Percentiles rank a stretch among this genome's conserved stretches.
phyloP scores from a whole-genome alignment of 2,329 filamentous ascomycete genomes.

The Sporothrix globosa region DNA sequence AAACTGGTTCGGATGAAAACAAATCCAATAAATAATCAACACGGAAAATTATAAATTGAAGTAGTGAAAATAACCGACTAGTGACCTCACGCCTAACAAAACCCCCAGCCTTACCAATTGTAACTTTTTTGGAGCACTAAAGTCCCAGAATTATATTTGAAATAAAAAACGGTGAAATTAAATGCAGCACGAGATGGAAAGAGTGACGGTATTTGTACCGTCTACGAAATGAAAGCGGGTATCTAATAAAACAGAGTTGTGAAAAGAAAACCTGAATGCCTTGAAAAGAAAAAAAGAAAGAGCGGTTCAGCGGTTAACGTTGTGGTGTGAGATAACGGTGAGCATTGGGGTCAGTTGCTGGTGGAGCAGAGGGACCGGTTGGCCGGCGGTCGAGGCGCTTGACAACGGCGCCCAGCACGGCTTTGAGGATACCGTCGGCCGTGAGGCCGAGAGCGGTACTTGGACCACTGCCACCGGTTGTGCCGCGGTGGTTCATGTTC shows the following conservation, averaged over 20 bases:
- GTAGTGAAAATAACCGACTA: background rate
- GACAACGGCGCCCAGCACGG: slow-evolving; percentile 77
- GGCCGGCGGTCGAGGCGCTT: slow-evolving; percentile 35
- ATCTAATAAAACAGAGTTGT: slow-evolving; percentile 2
- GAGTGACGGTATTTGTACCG: no score
- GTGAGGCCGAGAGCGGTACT: slow-evolving; percentile 56
- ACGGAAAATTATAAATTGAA: background rate
- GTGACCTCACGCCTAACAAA: background rate
- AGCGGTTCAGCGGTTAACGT: background rate
- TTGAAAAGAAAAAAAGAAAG: background rate
- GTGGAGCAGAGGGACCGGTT: background rate
- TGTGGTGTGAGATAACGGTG: background rate
- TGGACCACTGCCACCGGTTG: slow-evolving; percentile 35
- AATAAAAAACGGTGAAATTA: background rate
- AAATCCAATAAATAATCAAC: background rate
- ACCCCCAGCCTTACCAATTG: background rate
- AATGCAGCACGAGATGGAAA: no score
- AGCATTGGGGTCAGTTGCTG: background rate
- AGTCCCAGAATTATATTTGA: background rate
- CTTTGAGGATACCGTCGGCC: slow-evolving; percentile 75
- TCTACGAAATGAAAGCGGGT: background rate
- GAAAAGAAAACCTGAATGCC: background rate
- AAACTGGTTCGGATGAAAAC: background rate
- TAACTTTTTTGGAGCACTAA: slow-evolving; percentile 4
- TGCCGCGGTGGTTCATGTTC: background rate